phyloP scores from a whole-genome alignment of 345 rosid genomes.

The Citrus trifoliata region DNA sequence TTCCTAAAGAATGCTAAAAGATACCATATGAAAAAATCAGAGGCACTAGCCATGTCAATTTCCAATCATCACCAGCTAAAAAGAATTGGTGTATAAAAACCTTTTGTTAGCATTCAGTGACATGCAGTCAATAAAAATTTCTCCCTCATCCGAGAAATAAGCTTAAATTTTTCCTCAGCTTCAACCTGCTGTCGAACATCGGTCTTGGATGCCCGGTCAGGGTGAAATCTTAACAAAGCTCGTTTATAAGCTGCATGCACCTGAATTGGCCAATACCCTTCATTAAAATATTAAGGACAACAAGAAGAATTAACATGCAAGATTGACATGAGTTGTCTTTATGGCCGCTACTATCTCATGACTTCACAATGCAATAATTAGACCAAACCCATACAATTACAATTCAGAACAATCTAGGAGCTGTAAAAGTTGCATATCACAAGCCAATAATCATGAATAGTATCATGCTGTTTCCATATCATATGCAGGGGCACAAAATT shows the following conservation, averaged over 20 bases:
- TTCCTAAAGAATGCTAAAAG: neutral
- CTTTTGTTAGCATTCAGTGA: constrained; percentile 16
- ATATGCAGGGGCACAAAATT: neutral
- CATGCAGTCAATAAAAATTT: constrained; percentile 39
- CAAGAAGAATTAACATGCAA: neutral
- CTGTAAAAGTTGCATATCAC: neutral
- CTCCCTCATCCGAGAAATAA: constrained; percentile 82
- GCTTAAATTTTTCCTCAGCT: constrained; percentile 91
- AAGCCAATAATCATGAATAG: neutral
- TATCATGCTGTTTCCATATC: too few species aligned
- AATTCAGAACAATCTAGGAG: neutral
- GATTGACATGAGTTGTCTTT: neutral
- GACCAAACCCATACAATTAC: neutral
- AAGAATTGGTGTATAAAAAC: constrained; percentile 12
- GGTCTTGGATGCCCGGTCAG: constrained; percentile 70
- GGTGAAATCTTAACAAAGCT: constrained; percentile 79
- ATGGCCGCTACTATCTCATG: neutral
- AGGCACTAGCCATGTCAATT: neutral
- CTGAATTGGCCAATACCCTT: constrained; percentile 37
- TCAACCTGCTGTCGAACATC: constrained; percentile 75
- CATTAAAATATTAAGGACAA: neutral
- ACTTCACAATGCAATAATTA: neutral
- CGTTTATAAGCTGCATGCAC: constrained; percentile 71
- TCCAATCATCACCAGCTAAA: neutral
- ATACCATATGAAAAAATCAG: neutral